Conservation (phyloP, 2,329 filamentous ascomycete species). For the Penicillium sp. region DNA sequence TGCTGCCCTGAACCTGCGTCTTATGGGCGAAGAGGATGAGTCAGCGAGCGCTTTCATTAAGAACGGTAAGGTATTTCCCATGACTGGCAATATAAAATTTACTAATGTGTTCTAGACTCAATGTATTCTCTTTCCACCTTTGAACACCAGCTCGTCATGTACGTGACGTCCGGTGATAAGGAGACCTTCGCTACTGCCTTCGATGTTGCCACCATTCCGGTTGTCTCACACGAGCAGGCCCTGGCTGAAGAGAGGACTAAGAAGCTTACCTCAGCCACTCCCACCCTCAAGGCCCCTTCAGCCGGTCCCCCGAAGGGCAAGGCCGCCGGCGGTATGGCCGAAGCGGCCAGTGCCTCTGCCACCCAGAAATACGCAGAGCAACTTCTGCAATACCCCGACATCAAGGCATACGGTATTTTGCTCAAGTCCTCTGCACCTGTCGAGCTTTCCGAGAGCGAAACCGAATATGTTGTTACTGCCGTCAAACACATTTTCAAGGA, state of each 20-base stretch:
- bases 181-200: constrained; percentile 81
- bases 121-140: constrained; percentile 95
- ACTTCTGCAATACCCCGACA: constrained; percentile 82
- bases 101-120: constrained; percentile 60
- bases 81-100: not conserved
- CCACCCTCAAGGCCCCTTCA: constrained; percentile 90
- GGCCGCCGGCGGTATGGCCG: constrained; percentile 61
- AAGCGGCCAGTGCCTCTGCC: constrained; percentile 73
- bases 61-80: constrained; percentile 62
- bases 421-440: constrained; percentile 86
- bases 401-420: constrained; percentile 82
- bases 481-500: constrained; percentile 99
- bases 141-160: constrained; percentile 96
- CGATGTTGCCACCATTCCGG: constrained; percentile 84
- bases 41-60: constrained; percentile 85
- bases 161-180: constrained; percentile 89
- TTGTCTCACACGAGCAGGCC: constrained; percentile 93
- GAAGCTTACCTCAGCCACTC: constrained; percentile 90
- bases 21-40: constrained; percentile 91
- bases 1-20: constrained; percentile 82
- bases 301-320: constrained; percentile 71
- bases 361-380: constrained; percentile 88
- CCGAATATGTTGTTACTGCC: constrained; percentile 90
- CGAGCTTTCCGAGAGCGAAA: constrained; percentile 94
- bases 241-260: constrained; percentile 94